Evolutionary conservation across 768 basidiomycete species (phyloP).

Genomic region (Tulasnella sp.): DNA sequence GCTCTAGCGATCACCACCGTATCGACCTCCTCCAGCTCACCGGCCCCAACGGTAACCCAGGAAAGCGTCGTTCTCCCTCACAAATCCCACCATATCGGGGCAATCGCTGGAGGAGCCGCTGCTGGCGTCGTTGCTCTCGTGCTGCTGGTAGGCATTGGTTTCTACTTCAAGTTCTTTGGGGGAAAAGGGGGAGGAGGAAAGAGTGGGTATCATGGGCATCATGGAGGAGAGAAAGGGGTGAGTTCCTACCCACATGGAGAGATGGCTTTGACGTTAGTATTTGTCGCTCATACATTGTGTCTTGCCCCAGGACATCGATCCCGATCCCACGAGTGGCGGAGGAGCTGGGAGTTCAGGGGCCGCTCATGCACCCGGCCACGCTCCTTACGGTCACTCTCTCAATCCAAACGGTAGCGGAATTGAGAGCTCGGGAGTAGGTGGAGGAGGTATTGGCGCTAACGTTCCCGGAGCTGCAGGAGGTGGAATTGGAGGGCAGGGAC

Average conservation of each 20-base stretch:
- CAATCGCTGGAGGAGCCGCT: background rate
- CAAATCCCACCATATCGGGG: background rate
- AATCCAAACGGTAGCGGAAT: background rate
- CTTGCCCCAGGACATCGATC: background rate
- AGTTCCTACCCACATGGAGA: background rate
- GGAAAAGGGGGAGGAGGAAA: background rate
- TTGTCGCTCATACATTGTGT: no score
- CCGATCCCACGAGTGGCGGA: background rate
- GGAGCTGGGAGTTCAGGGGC: background rate
- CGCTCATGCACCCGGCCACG: background rate
- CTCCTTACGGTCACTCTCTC: background rate
- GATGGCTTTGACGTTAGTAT: no score
- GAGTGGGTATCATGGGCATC: background rate
- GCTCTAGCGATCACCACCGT: no score
- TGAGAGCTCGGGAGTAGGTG: background rate
- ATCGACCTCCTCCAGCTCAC: background rate
- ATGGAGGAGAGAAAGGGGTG: background rate
- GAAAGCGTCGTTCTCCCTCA: background rate
- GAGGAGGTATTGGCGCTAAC: background rate
- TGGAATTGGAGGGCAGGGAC: background rate
- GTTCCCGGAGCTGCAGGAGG: background rate
- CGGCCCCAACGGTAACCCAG: background rate
- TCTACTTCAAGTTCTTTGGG: background rate
- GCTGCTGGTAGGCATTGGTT: background rate
- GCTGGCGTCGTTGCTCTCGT: background rate